These are phyloP conservation scores for Cicer pinnatifidum DNA, from an alignment of 306 rosid genomes.

Conservation along the genomic window DNA sequence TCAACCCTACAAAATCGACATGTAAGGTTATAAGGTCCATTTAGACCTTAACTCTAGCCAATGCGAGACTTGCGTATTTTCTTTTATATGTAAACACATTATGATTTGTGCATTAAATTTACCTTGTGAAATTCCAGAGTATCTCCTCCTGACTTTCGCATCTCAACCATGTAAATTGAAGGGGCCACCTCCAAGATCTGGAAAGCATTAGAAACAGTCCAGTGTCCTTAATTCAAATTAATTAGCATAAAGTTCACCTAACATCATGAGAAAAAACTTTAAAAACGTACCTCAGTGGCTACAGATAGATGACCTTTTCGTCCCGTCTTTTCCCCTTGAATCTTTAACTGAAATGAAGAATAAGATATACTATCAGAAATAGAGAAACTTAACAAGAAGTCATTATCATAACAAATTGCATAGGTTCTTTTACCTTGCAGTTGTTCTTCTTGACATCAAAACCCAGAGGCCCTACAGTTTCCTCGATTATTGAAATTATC, in stretches of 20 bases:
- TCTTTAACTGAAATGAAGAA: conserved; percentile 66
- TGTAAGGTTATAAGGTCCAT: not conserved
- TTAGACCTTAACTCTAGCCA: not conserved
- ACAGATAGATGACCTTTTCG: conserved; percentile 93
- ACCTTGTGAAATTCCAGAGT: conserved; percentile 93
- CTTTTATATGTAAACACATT: not conserved
- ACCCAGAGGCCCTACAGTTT: conserved; percentile 84
- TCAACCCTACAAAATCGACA: not conserved
- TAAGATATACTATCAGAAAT: conserved; percentile 35
- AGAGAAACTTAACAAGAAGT: conserved; percentile 6
- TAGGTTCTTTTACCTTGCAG: conserved; percentile 62
- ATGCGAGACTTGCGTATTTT: not conserved
- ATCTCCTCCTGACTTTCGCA: conserved; percentile 89
- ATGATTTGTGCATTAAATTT: conserved; percentile 31
- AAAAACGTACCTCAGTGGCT: conserved; percentile 75
- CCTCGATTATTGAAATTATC: conserved; percentile 80
- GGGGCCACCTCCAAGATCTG: conserved; percentile 97
- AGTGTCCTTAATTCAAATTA: not conserved
- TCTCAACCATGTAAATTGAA: conserved; percentile 86
- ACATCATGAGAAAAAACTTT: not conserved
- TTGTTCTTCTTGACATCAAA: conserved; percentile 89
- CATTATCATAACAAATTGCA: conserved; percentile 4
- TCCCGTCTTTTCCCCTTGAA: conserved; percentile 88
- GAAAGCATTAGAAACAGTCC: conserved; percentile 39
- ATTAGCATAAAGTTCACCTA: not conserved